Conservation (phyloP, 1,139 yeast species). For the Zygosaccharomyces pseudobailii region DNA sequence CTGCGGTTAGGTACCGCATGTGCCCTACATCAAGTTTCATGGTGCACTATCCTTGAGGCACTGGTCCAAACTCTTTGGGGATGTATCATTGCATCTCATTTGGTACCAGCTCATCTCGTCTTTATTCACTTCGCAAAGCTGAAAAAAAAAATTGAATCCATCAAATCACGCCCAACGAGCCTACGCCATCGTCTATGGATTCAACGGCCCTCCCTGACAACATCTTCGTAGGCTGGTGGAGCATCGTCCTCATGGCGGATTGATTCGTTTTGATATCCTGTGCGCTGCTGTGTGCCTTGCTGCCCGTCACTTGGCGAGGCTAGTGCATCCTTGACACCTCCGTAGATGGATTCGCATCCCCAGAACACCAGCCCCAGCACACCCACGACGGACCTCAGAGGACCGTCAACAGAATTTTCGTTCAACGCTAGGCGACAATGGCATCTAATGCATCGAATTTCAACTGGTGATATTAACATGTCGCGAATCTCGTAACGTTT, state of each 20-base stretch:
- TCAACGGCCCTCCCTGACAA: neutral
- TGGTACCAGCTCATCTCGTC: neutral
- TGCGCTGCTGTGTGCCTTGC: neutral
- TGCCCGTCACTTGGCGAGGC: neutral
- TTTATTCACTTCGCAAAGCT: neutral
- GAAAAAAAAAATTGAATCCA: neutral
- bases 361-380: neutral
- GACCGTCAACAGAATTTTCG: neutral
- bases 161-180: conserved; percentile 1
- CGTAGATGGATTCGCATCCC: conserved; percentile 1
- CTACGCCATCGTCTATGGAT: neutral
- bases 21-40: conserved; percentile 93
- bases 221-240: conserved; percentile 3
- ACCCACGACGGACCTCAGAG: neutral
- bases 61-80: neutral
- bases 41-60: conserved; percentile 9
- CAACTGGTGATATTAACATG: conserved; percentile 1
- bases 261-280: neutral
- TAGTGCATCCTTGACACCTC: conserved; percentile 1
- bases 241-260: neutral
- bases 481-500: neutral
- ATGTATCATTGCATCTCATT: neutral
- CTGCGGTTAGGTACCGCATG: conserved; percentile 86
- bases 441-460: conserved; percentile 1
- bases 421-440: conserved; percentile 1